phyloP scores from a whole-genome alignment of 192 early-diverging fungal genomes.

The Dimargaris cristalligena region DNA sequence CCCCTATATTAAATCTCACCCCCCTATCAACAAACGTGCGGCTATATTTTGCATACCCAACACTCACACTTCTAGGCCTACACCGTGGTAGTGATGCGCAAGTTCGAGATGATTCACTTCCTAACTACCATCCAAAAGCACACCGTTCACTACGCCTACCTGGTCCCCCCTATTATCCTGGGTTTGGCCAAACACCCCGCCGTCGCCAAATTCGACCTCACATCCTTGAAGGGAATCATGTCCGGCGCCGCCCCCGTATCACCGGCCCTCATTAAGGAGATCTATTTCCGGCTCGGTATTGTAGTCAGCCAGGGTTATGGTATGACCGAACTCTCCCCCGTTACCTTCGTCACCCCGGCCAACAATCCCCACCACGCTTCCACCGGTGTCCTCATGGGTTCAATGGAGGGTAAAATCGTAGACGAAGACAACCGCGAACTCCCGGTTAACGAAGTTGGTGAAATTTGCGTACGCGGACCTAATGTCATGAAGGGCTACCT shows the following conservation, averaged over 20 bases:
- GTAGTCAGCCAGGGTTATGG: slow-evolving; percentile 43
- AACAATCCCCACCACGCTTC: background rate
- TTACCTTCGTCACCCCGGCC: slow-evolving; percentile 16
- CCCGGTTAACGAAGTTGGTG: slow-evolving; percentile 38
- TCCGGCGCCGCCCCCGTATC: slow-evolving; percentile 71
- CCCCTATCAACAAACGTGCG: no score
- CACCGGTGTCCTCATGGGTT: slow-evolving; percentile 9
- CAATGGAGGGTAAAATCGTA: slow-evolving; percentile 26
- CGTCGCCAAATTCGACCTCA: slow-evolving; percentile 55
- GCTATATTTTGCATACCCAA: no score
- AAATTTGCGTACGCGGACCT: slow-evolving; percentile 71
- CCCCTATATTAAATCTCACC: no score
- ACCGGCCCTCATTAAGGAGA: slow-evolving; percentile 39
- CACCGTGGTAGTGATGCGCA: slow-evolving; percentile 52
- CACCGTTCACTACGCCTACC: slow-evolving; percentile 42
- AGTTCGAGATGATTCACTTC: slow-evolving; percentile 51
- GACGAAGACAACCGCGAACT: slow-evolving; percentile 27
- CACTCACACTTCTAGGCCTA: slow-evolving; percentile 27
- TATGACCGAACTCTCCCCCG: slow-evolving; percentile 39
- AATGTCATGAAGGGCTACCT: slow-evolving; percentile 77
- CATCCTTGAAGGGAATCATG: slow-evolving; percentile 37
- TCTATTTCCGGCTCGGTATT: slow-evolving; percentile 24
- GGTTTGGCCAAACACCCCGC: slow-evolving; percentile 58
- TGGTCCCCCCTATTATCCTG: slow-evolving; percentile 51
- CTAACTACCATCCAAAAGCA: slow-evolving; percentile 48